Base-by-base conservation (phyloP, 2,329 filamentous ascomycete genomes). In the Penicillium sp. region DNA sequence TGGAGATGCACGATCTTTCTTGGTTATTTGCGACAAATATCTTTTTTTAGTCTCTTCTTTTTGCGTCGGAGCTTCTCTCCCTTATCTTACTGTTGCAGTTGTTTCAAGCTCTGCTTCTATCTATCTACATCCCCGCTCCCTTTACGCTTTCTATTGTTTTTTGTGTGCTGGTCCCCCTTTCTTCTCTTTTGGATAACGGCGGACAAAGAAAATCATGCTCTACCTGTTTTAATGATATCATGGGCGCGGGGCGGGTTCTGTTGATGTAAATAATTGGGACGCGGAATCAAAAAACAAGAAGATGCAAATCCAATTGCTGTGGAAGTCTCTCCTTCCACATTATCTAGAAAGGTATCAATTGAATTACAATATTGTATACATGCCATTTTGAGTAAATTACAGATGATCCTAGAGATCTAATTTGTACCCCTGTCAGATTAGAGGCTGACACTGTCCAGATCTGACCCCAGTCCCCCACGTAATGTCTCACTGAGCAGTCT, bases 211-310 rank as follows among this genome's bases (percentile, higher is more conserved):
- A 35, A 66, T 70, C 70, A 71, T 72, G 67, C 67, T 66, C 62
- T 69, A 68, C 66, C 66, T 65, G 65, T 66, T 73, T 70, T 76
- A 76, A 76, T 76, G 69, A 74, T 73, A 72, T 70, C 59, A 75
- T 70, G 70, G 68, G 69, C 68, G 68, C 65, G 69, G 65, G 68
- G 65, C 66, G 64, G 65, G 66, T 64, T 63, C 54, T 67, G 69
- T 72, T 70, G 70, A 71, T 76, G 73, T 75, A 76, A 73, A 75
- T 76, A 73, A 67, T 63, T 67, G 66, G 65, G 68, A 71, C 65
- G 67, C 63, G 63, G 58, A 67, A 65, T 67, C 62, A 33, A 54
- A 64, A 51, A 51, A 33, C n/a, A 35, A 15, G 8, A 62, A 68
- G 28, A 65, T 62, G 33, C 55, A 59, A 64, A 51, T 56, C 53